A percentile compares a stretch with the other conserved stretches of the same genome.
Evolutionary conservation across 805 yeast species (phyloP).

Genomic region (Priceomyces melissophilus): DNA sequence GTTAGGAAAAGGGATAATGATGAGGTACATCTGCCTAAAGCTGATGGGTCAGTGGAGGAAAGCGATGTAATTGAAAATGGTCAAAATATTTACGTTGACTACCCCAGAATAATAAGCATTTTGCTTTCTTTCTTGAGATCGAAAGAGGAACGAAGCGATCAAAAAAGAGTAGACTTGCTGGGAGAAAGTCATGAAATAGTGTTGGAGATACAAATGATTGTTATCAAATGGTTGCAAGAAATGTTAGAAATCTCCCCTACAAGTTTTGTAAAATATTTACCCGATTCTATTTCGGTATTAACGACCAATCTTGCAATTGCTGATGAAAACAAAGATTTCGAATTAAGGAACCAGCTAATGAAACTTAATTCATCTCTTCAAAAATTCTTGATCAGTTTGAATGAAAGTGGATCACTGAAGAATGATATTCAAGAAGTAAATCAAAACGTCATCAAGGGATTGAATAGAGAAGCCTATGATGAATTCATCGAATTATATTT

Average conservation of each 20-base stretch:
- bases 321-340: constrained; percentile 35
- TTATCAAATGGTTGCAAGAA: constrained; percentile 77
- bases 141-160: constrained; percentile 39
- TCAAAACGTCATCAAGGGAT: constrained; percentile 41
- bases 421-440: constrained; percentile 21
- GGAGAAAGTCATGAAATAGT: constrained; percentile 37
- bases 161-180: constrained; percentile 21
- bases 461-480: constrained; percentile 36
- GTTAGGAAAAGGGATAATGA: constrained; percentile 12
- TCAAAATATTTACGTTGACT: constrained; percentile 80
- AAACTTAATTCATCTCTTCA: constrained; percentile 34
- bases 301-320: constrained; percentile 41
- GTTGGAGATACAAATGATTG: constrained; percentile 69
- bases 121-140: constrained; percentile 76
- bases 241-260: constrained; percentile 70
- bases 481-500: constrained; percentile 40
- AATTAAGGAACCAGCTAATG: constrained; percentile 33
- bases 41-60: constrained; percentile 5
- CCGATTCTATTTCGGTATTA: constrained; percentile 68
- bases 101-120: constrained; percentile 74
- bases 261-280: constrained; percentile 69
- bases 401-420: constrained; percentile 15
- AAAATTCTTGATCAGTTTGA: constrained; percentile 27
- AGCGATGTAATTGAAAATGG: constrained; percentile 33
- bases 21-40: not conserved